phyloP scores from a whole-genome alignment of 495 filamentous ascomycete species.

The Tuber indicum region DNA sequence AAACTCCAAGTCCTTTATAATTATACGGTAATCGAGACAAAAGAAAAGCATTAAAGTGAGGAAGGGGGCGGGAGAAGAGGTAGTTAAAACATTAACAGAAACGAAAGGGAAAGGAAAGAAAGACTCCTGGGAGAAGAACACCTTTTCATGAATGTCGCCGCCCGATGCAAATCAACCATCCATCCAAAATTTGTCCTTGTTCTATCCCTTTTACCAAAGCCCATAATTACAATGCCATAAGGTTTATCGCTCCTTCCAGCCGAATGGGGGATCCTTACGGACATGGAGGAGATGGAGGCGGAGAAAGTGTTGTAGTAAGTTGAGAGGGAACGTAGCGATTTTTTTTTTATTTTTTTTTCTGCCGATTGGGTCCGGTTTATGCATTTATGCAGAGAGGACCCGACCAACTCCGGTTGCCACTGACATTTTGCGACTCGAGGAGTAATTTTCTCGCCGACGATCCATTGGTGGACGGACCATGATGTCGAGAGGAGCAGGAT shows the following conservation, averaged over 20 bases:
- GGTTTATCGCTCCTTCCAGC: conserved; percentile 10
- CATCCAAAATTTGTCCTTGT: conserved; percentile 18
- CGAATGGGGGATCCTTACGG: conserved; percentile 1
- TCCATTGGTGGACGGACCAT: conserved; percentile 63
- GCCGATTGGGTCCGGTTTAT: not conserved
- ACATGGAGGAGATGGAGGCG: not conserved
- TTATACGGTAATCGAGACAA: conserved; percentile 1
- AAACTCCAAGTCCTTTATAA: conserved; percentile 28
- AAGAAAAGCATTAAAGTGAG: conserved; percentile 7
- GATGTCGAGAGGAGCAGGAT: conserved; percentile 62
- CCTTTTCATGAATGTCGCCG: conserved; percentile 29
- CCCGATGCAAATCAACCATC: conserved; percentile 34
- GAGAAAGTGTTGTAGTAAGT: not conserved
- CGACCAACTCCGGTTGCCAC: conserved; percentile 15
- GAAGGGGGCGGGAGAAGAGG: not conserved
- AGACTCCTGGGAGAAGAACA: conserved; percentile 37
- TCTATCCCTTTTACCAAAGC: conserved; percentile 24
- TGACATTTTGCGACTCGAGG: conserved; percentile 7
- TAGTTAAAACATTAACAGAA: not conserved
- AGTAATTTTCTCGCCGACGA: conserved; percentile 18
- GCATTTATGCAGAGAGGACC: conserved; percentile 2
- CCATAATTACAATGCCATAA: conserved; percentile 30
- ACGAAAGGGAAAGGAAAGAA: conserved; percentile 1
- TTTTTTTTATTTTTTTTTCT: not conserved
- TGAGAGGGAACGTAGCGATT: not conserved